Percentiles rank a stretch among this genome's conserved stretches.
Conservation (phyloP, 1,284 basidiomycete species). For the Tilletia indica region DNA sequence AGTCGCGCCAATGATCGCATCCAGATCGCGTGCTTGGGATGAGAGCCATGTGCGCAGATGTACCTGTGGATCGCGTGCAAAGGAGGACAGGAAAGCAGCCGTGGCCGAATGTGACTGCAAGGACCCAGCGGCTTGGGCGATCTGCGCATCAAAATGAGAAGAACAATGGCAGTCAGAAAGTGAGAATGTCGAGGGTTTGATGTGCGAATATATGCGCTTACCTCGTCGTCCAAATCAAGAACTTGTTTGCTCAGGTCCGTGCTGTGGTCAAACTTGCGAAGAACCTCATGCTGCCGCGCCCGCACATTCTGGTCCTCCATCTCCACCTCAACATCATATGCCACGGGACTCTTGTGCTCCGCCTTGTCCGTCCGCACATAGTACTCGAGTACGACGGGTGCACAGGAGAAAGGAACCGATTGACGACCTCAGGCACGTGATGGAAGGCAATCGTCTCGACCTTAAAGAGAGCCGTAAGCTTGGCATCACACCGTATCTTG, state of each 20-base stretch:
- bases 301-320: conserved; percentile 78
- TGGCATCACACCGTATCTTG: conserved; percentile 70
- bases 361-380: conserved; percentile 56
- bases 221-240: conserved; percentile 80
- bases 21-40: conserved; percentile 84
- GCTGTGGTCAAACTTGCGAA: conserved; percentile 71
- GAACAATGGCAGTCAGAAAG: neutral
- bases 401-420: conserved; percentile 72
- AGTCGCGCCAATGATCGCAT: conserved; percentile 71
- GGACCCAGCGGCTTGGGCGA: conserved; percentile 59
- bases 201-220: conserved; percentile 49
- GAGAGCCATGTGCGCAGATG: conserved; percentile 88
- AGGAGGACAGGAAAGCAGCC: conserved; percentile 78
- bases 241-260: conserved; percentile 65
- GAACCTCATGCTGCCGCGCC: conserved; percentile 71
- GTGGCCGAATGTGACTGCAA: conserved; percentile 82
- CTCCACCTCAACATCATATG: conserved; percentile 85
- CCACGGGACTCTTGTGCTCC: conserved; percentile 58
- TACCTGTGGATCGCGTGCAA: conserved; percentile 73
- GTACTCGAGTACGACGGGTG: conserved; percentile 82
- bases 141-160: conserved; percentile 24
- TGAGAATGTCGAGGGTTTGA: neutral
- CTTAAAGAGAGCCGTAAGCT: conserved; percentile 44
- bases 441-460: conserved; percentile 71
- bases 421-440: conserved; percentile 80